Base-by-base conservation (phyloP, 2,329 filamentous ascomycete genomes). In the Emericellopsis atlantica region DNA sequence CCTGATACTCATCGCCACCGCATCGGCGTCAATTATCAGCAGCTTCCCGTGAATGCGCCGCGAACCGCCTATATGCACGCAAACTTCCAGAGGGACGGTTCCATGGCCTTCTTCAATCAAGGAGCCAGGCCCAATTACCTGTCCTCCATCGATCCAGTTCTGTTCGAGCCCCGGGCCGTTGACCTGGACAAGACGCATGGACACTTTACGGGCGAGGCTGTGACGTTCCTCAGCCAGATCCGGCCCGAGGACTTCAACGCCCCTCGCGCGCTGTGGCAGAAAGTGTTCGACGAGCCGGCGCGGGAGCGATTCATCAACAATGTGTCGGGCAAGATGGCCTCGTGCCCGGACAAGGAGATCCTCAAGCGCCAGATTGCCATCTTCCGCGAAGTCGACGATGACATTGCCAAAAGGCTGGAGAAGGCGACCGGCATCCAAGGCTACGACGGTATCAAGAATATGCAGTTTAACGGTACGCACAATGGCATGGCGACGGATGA, bases 81-180 rank as follows among this genome's bases (percentile, higher is more conserved):
- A 21, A 44, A 61, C 47, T 84, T 78, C 67, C 81, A 86, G 57
- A 76, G 83, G 45, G 82, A 87, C 52, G 84, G 84, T 14, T 54
- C 57, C 44, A 87, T 86, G 80, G 73, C 78, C 43, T 66, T 76
- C 53, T 65, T 65, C 42, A 79, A 79, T 61, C 76, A 78, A 49
- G 75, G 74, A 40, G 62, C 64, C 21, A 71, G 77, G 52, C 72
- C 74, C 9, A 75, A 74, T 58, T 81, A 79, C 50, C 63, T 66
- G 16, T 69, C 65, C 32, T 67, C 66, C 22, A 56, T 57, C 23
- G 55, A 59, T 15, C 55, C 56, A 2, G 57, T 65, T 42, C 36
- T 45, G n/a, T 60, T 65, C 48, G 51, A 48, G 15, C 45, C 51
- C 3, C 56, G 61, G 16, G 54, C 48, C 4, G 48, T 61, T 12